Conservation (phyloP, 805 yeast species). For the Naumovozyma castellii region DNA sequence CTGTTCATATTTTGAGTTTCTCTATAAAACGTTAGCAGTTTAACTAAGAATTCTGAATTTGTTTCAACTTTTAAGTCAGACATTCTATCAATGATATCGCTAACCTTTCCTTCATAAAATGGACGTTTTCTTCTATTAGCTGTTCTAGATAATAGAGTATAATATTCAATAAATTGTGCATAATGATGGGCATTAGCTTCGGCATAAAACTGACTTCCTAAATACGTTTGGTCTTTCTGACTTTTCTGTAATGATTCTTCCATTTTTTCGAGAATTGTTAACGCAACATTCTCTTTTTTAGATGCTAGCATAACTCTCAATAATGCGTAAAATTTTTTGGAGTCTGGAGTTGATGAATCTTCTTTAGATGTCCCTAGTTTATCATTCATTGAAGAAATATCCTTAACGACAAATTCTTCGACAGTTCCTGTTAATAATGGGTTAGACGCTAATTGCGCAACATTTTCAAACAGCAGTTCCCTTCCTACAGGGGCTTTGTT, state of each 20-base stretch:
- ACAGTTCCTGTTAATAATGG: conserved; percentile 11
- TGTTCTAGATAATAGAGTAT: conserved; percentile 13
- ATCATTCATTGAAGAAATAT: conserved; percentile 7
- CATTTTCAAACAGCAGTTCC: conserved; percentile 15
- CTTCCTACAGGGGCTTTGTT: conserved; percentile 7
- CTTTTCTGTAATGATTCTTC: conserved; percentile 17
- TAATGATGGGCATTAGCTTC: conserved; percentile 36
- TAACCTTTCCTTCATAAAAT: conserved; percentile 16
- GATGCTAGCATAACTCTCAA: conserved; percentile 19
- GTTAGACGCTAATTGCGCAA: conserved; percentile 11
- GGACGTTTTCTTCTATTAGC: neutral
- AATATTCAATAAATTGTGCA: conserved; percentile 31
- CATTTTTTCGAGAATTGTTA: conserved; percentile 27
- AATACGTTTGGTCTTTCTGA: neutral
- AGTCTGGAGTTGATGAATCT: conserved; percentile 5
- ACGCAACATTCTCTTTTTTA: conserved; percentile 25
- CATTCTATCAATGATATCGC: conserved; percentile 27
- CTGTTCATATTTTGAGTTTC: conserved; percentile 23
- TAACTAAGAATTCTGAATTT: conserved; percentile 32
- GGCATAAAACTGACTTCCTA: conserved; percentile 13
- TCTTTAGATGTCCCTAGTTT: no score
- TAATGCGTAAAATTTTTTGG: conserved; percentile 21
- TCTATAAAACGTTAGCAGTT: conserved; percentile 29
- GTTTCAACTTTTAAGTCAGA: conserved; percentile 21
- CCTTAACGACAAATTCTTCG: conserved; percentile 10